A percentile compares a stretch with the other conserved stretches of the same genome.
phyloP scores from a whole-genome alignment of 2,329 filamentous ascomycete species.

The Colletotrichum sp. region DNA sequence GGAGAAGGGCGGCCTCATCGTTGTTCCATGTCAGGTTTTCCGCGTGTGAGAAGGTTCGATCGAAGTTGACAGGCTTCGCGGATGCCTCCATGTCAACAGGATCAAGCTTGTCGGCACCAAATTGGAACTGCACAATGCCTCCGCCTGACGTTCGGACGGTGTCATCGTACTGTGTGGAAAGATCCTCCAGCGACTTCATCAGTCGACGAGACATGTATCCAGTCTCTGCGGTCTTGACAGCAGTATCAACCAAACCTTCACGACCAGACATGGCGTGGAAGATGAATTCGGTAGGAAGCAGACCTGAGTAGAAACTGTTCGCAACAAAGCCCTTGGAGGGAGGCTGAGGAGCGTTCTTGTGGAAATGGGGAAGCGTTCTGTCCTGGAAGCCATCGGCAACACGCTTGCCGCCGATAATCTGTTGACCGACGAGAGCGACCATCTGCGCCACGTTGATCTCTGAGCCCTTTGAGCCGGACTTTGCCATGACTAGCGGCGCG shows the following conservation, averaged over 20 bases:
- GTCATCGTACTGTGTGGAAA: constrained; percentile 91
- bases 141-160: constrained; percentile 92
- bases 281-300: constrained; percentile 90
- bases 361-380: constrained; percentile 91
- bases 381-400: constrained; percentile 97
- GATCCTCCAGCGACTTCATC: constrained; percentile 97
- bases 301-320: constrained; percentile 95
- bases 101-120: constrained; percentile 93
- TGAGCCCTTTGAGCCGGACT: constrained; percentile 94
- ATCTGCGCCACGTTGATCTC: constrained; percentile 99
- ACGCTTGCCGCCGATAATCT: constrained; percentile 94
- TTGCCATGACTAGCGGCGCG: constrained; percentile 94
- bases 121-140: constrained; percentile 94
- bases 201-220: constrained; percentile 98
- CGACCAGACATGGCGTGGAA: constrained; percentile 98
- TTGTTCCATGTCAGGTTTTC: constrained; percentile 82
- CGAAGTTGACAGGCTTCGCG: constrained; percentile 90
- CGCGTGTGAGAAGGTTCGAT: constrained; percentile 85
- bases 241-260: constrained; percentile 98
- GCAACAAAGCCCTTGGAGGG: constrained; percentile 95
- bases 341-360: constrained; percentile 90
- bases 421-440: constrained; percentile 96
- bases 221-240: constrained; percentile 98
- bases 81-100: constrained; percentile 97
- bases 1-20: constrained; percentile 72